Evolutionary conservation across 164 flowering plant genomes (phyloP), one percentile per base, ranked within the genome.

Genomic region (Paratinospora sagittata): DNA sequence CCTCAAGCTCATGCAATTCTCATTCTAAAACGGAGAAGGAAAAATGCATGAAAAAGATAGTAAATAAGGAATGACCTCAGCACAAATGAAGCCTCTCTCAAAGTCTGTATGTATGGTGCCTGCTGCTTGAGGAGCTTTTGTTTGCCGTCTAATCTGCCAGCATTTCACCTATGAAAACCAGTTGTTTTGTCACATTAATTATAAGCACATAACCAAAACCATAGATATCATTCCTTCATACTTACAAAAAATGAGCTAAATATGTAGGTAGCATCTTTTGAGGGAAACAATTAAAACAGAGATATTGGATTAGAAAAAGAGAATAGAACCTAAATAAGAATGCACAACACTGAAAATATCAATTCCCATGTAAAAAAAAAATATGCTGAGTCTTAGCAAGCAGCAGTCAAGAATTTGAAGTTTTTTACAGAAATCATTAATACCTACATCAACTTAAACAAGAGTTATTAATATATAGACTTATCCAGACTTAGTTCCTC

Each of bases 71-170:
- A 61, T 74, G 67, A 91, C 98, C 97, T 91, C 98, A 70, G 98
- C 98, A 83, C 98, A 96, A 27, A 96, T 96, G 76, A 96, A 96
- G 39, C 99, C 99, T 79, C 82, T 88, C 84, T 96, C 99, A 80
- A 96, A 96, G 82, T 96, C 99, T 65, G 96, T 73, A 83, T 96
- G 99, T 72, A 96, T 96, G 70, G 96, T 70, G 74, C 99, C 99
- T 21, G 99, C 99, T 79, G 99, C 99, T 80, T 96, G 99, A 79
- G 99, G 99, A 80, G 99, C 99, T 83, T 96, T 96, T 34, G 93
- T 75, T 72, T 86, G 97, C 69, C 95, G 81, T 63, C 98, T 84
- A 69, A 96, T 96, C 81, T 96, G 99, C 98, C 98, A 93, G 80
- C 97, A 93, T 73, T 87, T 91, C 23, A 92, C 96, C 96, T 92